phyloP scores from a whole-genome alignment of 2,329 filamentous ascomycete species.

The Hawksworthiomyces lignivorus region DNA sequence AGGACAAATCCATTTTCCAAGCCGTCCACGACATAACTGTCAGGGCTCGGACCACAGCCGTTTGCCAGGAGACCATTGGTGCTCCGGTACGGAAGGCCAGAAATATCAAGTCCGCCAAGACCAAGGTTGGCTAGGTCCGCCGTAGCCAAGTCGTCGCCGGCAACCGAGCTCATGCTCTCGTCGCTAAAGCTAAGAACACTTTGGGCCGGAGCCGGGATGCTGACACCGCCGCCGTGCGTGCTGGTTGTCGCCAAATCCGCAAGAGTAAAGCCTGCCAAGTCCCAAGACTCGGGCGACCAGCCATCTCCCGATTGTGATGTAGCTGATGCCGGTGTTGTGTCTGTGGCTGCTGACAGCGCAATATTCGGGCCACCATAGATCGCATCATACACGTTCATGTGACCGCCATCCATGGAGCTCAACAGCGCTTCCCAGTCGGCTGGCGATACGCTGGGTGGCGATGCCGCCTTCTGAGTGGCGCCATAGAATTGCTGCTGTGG shows the following conservation, averaged over 20 bases:
- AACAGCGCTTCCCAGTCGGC: conserved; percentile 79
- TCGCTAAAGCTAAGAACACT: conserved; percentile 51
- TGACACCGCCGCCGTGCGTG: conserved; percentile 16
- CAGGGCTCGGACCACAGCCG: conserved; percentile 14
- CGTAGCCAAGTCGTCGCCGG: conserved; percentile 41
- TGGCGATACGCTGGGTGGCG: conserved; percentile 38
- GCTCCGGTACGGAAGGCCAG: conserved; percentile 29
- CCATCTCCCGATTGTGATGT: conserved; percentile 26
- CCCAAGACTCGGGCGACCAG: conserved; percentile 54
- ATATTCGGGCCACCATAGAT: conserved; percentile 63
- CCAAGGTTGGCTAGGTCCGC: conserved; percentile 38
- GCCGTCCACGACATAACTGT: conserved; percentile 29
- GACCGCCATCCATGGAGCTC: conserved; percentile 69
- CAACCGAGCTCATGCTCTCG: conserved; percentile 46
- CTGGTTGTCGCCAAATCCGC: conserved; percentile 30
- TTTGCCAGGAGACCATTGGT: conserved; percentile 13
- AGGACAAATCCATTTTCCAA: conserved; percentile 30
- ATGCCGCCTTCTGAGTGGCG: conserved; percentile 29
- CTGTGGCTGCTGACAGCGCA: conserved; percentile 23
- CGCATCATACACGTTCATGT: conserved; percentile 76
- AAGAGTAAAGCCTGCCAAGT: conserved; percentile 43
- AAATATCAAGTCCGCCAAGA: conserved; percentile 30
- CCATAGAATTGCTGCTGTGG: conserved; percentile 27
- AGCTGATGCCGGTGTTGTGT: conserved; percentile 36
- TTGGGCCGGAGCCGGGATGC: conserved; percentile 35